Conservation (phyloP, 2,329 filamentous ascomycete species). For the Graphilbum sp. region DNA sequence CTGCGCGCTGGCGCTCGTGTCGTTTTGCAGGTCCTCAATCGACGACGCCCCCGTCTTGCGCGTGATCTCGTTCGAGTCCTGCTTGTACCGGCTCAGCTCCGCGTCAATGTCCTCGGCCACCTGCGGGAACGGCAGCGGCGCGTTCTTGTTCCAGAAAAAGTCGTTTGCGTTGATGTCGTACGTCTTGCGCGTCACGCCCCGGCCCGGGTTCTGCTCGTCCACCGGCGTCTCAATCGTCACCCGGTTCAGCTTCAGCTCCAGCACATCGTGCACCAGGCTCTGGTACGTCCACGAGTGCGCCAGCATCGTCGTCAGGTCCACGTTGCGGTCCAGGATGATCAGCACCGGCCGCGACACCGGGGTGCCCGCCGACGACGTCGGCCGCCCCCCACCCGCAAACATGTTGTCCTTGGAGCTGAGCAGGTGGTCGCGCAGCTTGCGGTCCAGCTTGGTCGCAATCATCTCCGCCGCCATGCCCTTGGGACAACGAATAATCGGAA, state of each 20-base stretch:
- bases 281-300: constrained; percentile 79
- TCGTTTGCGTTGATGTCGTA: constrained; percentile 85
- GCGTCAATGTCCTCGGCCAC: constrained; percentile 87
- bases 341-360: constrained; percentile 71
- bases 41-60: constrained; percentile 88
- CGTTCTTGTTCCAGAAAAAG: constrained; percentile 95
- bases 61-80: constrained; percentile 85
- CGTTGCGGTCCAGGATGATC: constrained; percentile 85
- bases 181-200: constrained; percentile 65
- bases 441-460: constrained; percentile 84
- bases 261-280: constrained; percentile 56
- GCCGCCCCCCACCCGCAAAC: constrained; percentile 53
- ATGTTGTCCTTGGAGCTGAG: constrained; percentile 96
- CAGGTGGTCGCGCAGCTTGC: constrained; percentile 90
- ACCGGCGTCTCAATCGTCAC: constrained; percentile 79
- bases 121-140: constrained; percentile 78
- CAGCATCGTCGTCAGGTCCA: constrained; percentile 95
- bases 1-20: constrained; percentile 75
- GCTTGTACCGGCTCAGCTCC: constrained; percentile 86
- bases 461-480: constrained; percentile 87
- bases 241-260: constrained; percentile 49
- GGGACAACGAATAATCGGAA: constrained; percentile 88
- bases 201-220: constrained; percentile 60
- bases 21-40: constrained; percentile 82
- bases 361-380: constrained; percentile 40